Evolutionary conservation across 1,284 basidiomycete species (phyloP).

Genomic region (Apiotrichum akiyoshidainum): DNA sequence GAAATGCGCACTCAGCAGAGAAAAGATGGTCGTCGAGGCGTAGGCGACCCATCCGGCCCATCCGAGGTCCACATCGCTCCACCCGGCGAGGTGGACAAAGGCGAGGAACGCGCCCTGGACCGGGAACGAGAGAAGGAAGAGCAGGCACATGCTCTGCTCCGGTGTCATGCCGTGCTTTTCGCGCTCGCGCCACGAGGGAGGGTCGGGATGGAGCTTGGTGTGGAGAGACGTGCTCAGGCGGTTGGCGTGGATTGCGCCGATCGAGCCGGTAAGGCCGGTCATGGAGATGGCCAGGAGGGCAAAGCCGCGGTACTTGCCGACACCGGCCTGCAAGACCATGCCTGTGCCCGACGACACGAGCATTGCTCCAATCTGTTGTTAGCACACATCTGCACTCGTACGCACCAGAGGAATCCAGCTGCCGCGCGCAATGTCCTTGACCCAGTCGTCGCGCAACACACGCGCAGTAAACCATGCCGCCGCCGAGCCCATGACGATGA

Average conservation of each 20-base stretch:
- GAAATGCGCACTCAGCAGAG: constrained; percentile 64
- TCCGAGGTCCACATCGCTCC: constrained; percentile 66
- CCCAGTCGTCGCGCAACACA: constrained; percentile 54
- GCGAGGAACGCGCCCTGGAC: constrained; percentile 70
- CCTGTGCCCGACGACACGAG: constrained; percentile 85
- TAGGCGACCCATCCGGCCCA: constrained; percentile 69
- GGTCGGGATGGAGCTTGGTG: constrained; percentile 34
- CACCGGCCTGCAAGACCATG: constrained; percentile 84
- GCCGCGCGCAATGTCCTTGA: constrained; percentile 62
- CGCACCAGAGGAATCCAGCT: constrained; percentile 84
- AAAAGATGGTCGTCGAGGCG: constrained; percentile 64
- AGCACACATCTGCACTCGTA: neutral
- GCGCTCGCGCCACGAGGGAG: neutral
- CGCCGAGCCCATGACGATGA: constrained; percentile 59
- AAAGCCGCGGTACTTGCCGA: constrained; percentile 80
- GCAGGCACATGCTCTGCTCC: constrained; percentile 54
- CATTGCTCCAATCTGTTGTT: constrained; percentile 67
- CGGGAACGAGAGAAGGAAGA: constrained; percentile 70
- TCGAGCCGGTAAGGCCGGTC: constrained; percentile 79
- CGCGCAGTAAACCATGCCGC: constrained; percentile 55
- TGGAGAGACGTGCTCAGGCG: constrained; percentile 68
- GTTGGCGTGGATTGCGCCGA: constrained; percentile 88
- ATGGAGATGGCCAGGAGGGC: constrained; percentile 84
- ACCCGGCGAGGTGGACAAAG: constrained; percentile 65
- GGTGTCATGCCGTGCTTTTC: constrained; percentile 31